These are phyloP conservation scores for Phytophthora tubulina DNA, from an alignment of 352 stramenopile genomes.

Conservation along the genomic window DNA sequence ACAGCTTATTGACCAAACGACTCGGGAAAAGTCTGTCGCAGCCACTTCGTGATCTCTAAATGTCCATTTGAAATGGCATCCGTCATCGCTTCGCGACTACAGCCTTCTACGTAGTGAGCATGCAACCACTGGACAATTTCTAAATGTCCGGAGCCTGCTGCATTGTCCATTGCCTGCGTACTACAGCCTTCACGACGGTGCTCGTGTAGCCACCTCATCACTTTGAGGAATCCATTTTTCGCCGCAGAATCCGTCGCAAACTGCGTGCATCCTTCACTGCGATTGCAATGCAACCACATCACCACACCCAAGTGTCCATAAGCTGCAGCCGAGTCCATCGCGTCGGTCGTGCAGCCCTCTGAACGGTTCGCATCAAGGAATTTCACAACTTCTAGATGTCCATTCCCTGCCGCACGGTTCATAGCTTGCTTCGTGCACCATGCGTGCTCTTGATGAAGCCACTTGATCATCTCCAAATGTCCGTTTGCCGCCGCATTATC, in stretches of 20 bases:
- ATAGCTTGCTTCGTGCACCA: conserved; percentile 33
- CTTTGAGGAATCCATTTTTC: conserved; percentile 26
- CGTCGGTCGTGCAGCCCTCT: conserved; percentile 28
- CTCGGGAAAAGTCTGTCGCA: conserved; percentile 12
- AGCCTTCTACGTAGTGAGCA: background rate
- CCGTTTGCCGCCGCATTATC: conserved; percentile 38
- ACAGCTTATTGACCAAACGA: background rate
- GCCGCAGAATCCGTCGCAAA: conserved; percentile 28
- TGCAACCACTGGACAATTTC: conserved; percentile 25
- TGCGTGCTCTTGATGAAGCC: conserved; percentile 31
- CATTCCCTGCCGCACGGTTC: conserved; percentile 26
- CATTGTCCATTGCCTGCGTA: conserved; percentile 40
- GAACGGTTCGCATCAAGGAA: conserved; percentile 27
- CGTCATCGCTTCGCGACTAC: conserved; percentile 5
- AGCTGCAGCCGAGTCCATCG: conserved; percentile 23
- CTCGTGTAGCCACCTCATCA: conserved; percentile 41
- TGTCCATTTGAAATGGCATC: conserved; percentile 18
- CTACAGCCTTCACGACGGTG: conserved; percentile 34
- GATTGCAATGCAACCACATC: conserved; percentile 30
- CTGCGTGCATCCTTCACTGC: conserved; percentile 27
- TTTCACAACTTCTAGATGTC: conserved; percentile 31
- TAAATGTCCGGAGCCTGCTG: conserved; percentile 33
- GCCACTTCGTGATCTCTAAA: conserved; percentile 10
- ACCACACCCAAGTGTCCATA: conserved; percentile 33
- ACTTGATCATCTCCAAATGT: conserved; percentile 40